A percentile compares a stretch with the other conserved stretches of the same genome.
Conservation (phyloP, 495 filamentous ascomycete genomes). For the Penicillium parvum region DNA sequence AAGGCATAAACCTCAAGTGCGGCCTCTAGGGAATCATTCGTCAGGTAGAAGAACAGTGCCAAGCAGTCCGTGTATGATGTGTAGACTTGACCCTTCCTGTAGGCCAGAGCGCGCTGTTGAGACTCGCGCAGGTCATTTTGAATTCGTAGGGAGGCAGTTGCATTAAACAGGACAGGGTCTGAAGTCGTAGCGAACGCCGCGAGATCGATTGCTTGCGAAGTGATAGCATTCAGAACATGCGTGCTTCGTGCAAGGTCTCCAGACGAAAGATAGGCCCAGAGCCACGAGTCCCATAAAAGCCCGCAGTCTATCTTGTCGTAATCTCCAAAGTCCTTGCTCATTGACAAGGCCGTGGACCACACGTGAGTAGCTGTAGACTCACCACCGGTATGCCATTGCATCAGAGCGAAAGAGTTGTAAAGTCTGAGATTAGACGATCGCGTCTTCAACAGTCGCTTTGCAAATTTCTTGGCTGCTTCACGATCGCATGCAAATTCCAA, state of each 20-base stretch:
- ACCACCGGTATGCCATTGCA: conserved; percentile 59
- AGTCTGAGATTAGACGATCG: conserved; percentile 60
- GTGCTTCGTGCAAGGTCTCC: conserved; percentile 43
- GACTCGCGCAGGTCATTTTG: conserved; percentile 48
- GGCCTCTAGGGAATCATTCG: conserved; percentile 24
- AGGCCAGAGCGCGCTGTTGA: conserved; percentile 53
- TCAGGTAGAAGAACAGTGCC: conserved; percentile 61
- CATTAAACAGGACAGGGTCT: conserved; percentile 15
- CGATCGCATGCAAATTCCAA: conserved; percentile 58
- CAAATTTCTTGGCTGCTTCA: conserved; percentile 58
- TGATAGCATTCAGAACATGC: conserved; percentile 43
- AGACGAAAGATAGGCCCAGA: conserved; percentile 61
- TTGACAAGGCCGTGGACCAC: conserved; percentile 59
- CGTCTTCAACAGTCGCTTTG: conserved; percentile 67
- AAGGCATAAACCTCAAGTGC: conserved; percentile 49
- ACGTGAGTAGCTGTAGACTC: conserved; percentile 54
- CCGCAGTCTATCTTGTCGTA: conserved; percentile 39
- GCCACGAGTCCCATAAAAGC: conserved; percentile 65
- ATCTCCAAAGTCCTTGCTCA: conserved; percentile 43
- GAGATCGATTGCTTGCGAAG: conserved; percentile 26
- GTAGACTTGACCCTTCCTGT: conserved; percentile 39
- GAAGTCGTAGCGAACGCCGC: conserved; percentile 18
- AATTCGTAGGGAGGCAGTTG: conserved; percentile 50
- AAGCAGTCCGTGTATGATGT: conserved; percentile 55
- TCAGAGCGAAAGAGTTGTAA: conserved; percentile 74